Conservation (phyloP, 495 filamentous ascomycete genomes). For the Rhypophila decipiens region DNA sequence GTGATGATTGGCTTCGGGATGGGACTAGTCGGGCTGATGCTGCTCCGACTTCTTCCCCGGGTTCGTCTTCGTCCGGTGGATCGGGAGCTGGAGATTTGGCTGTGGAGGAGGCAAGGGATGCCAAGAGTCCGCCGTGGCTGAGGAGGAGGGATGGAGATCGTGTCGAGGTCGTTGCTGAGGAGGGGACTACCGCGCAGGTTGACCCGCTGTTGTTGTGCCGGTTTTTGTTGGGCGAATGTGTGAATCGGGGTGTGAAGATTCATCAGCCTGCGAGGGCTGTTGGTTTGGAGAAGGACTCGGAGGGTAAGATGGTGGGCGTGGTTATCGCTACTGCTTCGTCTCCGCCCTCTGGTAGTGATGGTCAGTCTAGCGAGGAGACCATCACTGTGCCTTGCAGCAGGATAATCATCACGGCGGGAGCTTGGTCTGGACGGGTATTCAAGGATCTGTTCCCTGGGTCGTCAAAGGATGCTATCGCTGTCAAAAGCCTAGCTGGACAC, state of each 20-base stretch:
- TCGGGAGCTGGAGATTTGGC: too few species aligned
- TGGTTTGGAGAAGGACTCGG: slow-evolving; percentile 42
- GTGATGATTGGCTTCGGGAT: slow-evolving; percentile 57
- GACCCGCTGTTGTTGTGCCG: slow-evolving; percentile 54
- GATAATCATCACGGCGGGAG: slow-evolving; percentile 60
- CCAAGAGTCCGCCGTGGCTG: slow-evolving; percentile 52
- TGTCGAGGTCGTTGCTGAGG: slow-evolving; percentile 57
- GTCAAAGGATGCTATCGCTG: slow-evolving; percentile 39
- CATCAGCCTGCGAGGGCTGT: slow-evolving; percentile 58
- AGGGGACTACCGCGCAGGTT: slow-evolving; percentile 60
- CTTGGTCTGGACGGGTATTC: slow-evolving; percentile 63
- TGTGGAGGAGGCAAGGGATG: too few species aligned
- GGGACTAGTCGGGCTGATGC: slow-evolving; percentile 59
- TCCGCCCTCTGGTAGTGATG: not conserved
- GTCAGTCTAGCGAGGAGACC: not conserved
- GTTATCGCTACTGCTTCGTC: slow-evolving; percentile 19
- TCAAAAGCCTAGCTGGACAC: slow-evolving; percentile 63
- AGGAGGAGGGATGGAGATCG: slow-evolving; percentile 40
- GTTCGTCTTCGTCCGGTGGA: not conserved
- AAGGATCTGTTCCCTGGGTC: slow-evolving; percentile 55
- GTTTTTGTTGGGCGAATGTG: slow-evolving; percentile 55
- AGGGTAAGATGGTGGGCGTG: slow-evolving; percentile 40
- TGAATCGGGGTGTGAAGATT: slow-evolving; percentile 55
- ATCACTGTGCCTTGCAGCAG: slow-evolving; percentile 44
- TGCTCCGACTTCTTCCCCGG: slow-evolving; percentile 36